Percentiles rank a stretch among this genome's conserved stretches.
Conservation (phyloP, 2,329 filamentous ascomycete species). For the Colletotrichum costaricense region DNA sequence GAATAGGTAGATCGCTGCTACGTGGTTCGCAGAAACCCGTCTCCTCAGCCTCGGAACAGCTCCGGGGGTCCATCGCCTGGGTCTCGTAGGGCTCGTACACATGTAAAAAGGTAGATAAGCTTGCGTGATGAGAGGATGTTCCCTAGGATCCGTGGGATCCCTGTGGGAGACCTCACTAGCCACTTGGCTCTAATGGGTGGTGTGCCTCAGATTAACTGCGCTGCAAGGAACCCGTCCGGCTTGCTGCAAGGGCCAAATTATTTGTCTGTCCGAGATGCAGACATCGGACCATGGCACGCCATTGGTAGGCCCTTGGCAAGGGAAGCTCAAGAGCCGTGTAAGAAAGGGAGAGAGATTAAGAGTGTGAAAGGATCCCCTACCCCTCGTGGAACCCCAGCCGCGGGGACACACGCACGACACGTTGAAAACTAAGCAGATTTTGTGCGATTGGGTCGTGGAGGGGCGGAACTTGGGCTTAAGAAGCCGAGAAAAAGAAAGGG, state of each 20-base stretch:
- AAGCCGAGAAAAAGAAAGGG: conserved; percentile 6
- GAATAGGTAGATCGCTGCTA: background rate
- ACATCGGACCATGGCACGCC: conserved; percentile 20
- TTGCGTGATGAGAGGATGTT: conserved; percentile 5
- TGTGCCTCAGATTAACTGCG: conserved; percentile 25
- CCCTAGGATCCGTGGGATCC: background rate
- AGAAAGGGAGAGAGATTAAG: conserved; percentile 13
- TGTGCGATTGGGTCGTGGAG: background rate
- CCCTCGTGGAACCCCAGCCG: background rate
- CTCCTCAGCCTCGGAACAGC: background rate
- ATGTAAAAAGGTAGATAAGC: background rate
- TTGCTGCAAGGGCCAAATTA: conserved; percentile 29
- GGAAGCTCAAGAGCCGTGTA: background rate
- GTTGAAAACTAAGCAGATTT: background rate
- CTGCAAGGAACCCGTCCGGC: conserved; percentile 29
- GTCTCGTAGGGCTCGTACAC: background rate
- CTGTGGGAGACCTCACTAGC: background rate
- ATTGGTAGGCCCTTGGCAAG: conserved; percentile 22
- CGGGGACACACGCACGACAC: background rate
- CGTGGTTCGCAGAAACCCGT: conserved; percentile 17
- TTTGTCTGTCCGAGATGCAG: conserved; percentile 25
- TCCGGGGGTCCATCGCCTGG: background rate
- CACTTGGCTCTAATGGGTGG: conserved; percentile 1
- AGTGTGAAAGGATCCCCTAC: background rate
- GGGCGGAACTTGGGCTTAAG: background rate